Evolutionary conservation across 2,329 filamentous ascomycete species (phyloP), one percentile per base, ranked within the genome.

Genomic region (Diaporthe sp.): DNA sequence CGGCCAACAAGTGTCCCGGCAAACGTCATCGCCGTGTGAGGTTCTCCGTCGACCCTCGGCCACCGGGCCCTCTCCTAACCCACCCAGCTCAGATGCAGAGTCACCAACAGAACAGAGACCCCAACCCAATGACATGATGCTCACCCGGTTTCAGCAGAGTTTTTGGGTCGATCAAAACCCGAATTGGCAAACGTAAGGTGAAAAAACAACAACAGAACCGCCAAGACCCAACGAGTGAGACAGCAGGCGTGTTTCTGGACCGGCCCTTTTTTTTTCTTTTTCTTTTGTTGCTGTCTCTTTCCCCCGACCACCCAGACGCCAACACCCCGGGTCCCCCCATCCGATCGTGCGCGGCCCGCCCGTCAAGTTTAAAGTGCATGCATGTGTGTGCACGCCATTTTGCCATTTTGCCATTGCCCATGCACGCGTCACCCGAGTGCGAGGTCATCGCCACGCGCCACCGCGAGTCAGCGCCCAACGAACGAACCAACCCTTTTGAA

Each of bases 11-110:
- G 4, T 25, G 64, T 30, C 64, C 47, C n/a, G 50, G 47, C 50
- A 68, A 38, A 68, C 64, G 64, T 68, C 64, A 68, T 68, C 33
- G 47, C 64, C 33, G 33, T 28, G 45, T 25, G 47, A 68, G 64
- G 30, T 54, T 40, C 30, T 47, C 25, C 25, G 25, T 33, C 9
- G 45, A 38, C 22, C 33, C 22, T 40, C 22, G 64, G 64, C 64
- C 64, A 66, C 15, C 47, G 30, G 25, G 6, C 8, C 17, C 30
- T 33, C 15, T 33, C 15, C 38, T 60, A 45, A 47, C 57, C 35
- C 25, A 40, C 35, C 57, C 38, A 45, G 38, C 55, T 25, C 12
- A n/a, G n/a, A n/a, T 17, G 13, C 30, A 17, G 17, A 25, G n/a
- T 38, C 12, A 52, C 22, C 33, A 45, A 45, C 25, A 42, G 38